Conservation (phyloP, 441 rosid species). For the Pelargonium exstipulatum region DNA sequence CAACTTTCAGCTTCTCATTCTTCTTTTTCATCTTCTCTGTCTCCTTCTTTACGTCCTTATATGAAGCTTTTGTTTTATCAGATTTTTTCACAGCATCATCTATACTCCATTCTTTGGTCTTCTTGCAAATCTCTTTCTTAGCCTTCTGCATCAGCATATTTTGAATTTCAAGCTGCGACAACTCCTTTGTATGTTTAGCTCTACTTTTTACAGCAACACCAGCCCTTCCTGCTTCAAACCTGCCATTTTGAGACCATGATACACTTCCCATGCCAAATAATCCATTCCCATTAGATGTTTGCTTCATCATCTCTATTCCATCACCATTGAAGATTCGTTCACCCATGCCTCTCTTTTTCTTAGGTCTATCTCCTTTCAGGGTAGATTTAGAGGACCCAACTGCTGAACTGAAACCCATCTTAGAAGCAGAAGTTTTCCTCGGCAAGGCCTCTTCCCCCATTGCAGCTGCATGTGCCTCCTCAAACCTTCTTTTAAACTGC, state of each 20-base stretch:
- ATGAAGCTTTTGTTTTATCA: constrained; percentile 15
- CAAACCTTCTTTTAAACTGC: constrained; percentile 32
- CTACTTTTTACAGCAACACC: constrained; percentile 18
- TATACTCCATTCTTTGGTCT: constrained; percentile 20
- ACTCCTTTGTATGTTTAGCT: constrained; percentile 16
- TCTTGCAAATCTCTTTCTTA: constrained; percentile 24
- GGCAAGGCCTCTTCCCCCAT: constrained; percentile 17
- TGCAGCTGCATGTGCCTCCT: constrained; percentile 12
- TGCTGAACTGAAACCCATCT: constrained; percentile 24
- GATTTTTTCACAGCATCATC: constrained; percentile 10
- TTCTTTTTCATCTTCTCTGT: background rate
- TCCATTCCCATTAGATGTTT: constrained; percentile 10
- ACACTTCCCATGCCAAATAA: constrained; percentile 5
- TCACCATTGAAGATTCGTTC: constrained; percentile 15
- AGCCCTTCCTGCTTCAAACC: constrained; percentile 18
- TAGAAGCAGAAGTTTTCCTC: constrained; percentile 21
- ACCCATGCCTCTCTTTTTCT: constrained; percentile 35
- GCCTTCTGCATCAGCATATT: constrained; percentile 38
- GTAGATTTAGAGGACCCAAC: constrained; percentile 21
- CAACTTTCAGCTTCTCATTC: background rate
- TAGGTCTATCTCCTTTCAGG: constrained; percentile 20
- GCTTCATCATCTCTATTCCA: constrained; percentile 15
- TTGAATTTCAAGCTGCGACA: constrained; percentile 24
- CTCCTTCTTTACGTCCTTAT: constrained; percentile 19
- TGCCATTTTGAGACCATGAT: constrained; percentile 21